Evolutionary conservation across 2,329 filamentous ascomycete species (phyloP), one percentile per base, ranked within the genome.

Genomic region (Alternaria consortialis): DNA sequence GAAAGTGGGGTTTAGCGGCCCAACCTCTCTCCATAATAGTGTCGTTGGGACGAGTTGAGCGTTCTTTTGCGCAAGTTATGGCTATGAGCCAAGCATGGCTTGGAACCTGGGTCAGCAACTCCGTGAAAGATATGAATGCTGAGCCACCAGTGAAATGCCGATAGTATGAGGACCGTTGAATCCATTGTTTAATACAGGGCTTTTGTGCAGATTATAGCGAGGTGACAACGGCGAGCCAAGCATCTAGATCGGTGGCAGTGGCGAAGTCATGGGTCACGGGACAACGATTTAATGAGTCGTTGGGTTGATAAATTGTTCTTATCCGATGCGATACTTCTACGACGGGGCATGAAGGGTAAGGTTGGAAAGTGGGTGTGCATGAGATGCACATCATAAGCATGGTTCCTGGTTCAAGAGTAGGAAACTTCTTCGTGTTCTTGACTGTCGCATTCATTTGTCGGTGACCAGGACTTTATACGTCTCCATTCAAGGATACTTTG

Each of bases 41-140:
- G 20, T 36, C 29, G 29, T 36, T 54, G 56, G 48, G 17, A 31
- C 7, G n/a, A 3, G 7, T 2, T 29, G 7, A 32, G 53, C 42
- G 42, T 36, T 36, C 27, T 36, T 57, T 60, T 60, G 47, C 39
- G 58, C 52, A 34, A 27, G 44, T 56, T 60, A 34, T 57, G 53
- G 47, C 53, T 27, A 39, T 2, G 2, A 17, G 57, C 57, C 52
- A 56, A 59, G 57, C 34, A 50, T 37, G 3, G 13, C 20, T 27
- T 23, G 6, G 13, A 7, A 32, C 12, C 23, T 37, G 46, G 20
- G 12, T 17, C 13, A 23, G 46, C 2, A 2, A 9, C 12, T 20
- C 17, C 7, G 20, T 36, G 17, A 27, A 36, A 15, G 4, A 17
- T 5, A 5, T 7, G 5, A 11, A 27, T 3, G 20, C 13, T 5